Percentiles rank a stretch among this genome's conserved stretches.
Conservation (phyloP, 768 basidiomycete genomes). For the Pilatotrama ljubarskyi region DNA sequence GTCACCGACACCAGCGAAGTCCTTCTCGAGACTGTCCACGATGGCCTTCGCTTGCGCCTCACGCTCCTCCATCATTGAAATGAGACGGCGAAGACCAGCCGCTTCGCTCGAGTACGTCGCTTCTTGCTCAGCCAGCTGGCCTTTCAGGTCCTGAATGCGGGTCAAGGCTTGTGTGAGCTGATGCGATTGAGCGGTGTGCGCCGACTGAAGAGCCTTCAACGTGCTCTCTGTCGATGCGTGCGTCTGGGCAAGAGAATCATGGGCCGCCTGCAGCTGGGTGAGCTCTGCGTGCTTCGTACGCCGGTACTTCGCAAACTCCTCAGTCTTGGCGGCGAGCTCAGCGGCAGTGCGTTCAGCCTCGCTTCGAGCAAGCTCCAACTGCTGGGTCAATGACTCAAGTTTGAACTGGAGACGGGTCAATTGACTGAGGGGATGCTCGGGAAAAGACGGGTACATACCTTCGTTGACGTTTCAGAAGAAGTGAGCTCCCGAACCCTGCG, state of each 20-base stretch:
- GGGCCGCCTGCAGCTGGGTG: slow-evolving; percentile 69
- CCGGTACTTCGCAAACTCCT: slow-evolving; percentile 82
- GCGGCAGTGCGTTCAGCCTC: slow-evolving; percentile 72
- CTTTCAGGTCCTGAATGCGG: slow-evolving; percentile 71
- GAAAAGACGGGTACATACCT: slow-evolving; percentile 42
- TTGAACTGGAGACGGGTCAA: slow-evolving; percentile 63
- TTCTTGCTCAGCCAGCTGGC: slow-evolving; percentile 83
- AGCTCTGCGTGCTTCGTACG: slow-evolving; percentile 80
- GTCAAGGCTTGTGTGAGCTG: slow-evolving; percentile 78
- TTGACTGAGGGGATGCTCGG: too few species aligned
- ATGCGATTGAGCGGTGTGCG: slow-evolving; percentile 68
- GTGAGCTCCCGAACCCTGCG: slow-evolving; percentile 70
- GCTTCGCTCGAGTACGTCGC: slow-evolving; percentile 79
- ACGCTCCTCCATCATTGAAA: slow-evolving; percentile 83
- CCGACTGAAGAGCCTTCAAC: slow-evolving; percentile 70
- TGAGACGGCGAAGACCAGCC: slow-evolving; percentile 68
- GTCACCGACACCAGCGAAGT: slow-evolving; percentile 76
- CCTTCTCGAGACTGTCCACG: slow-evolving; percentile 78
- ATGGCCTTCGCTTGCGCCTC: slow-evolving; percentile 83
- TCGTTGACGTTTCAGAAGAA: slow-evolving; percentile 74
- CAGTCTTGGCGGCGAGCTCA: slow-evolving; percentile 71
- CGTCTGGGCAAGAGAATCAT: slow-evolving; percentile 71
- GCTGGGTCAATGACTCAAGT: slow-evolving; percentile 79
- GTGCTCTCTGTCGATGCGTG: slow-evolving; percentile 66
- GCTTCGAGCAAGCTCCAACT: slow-evolving; percentile 71